These are phyloP conservation scores for Lepidopterella palustris DNA, from an alignment of 495 filamentous ascomycete species.

Conservation along the genomic window DNA sequence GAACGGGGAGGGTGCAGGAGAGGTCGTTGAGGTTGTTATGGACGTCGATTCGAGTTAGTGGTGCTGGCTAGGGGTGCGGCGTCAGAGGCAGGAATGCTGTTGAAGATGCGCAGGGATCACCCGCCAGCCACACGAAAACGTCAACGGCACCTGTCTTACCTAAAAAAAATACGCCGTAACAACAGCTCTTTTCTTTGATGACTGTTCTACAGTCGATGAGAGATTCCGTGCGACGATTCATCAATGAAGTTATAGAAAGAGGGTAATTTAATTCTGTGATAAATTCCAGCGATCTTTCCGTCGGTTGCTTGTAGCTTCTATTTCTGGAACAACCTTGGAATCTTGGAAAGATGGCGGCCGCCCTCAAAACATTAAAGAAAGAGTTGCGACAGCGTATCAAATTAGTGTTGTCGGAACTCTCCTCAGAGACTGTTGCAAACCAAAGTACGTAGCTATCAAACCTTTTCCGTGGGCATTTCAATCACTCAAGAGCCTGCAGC, in stretches of 20 bases:
- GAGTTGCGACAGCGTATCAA: constrained; percentile 66
- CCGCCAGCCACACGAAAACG: constrained; percentile 7
- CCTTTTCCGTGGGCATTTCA: background rate
- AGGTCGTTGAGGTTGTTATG: background rate
- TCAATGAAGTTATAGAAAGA: background rate
- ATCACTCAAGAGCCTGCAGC: constrained; percentile 42
- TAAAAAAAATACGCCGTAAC: no score
- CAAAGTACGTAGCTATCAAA: constrained; percentile 60
- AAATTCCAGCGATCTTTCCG: no score
- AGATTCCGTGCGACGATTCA: background rate
- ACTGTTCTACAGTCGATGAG: no score
- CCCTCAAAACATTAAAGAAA: constrained; percentile 60
- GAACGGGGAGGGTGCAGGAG: constrained; percentile 5
- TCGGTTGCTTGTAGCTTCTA: background rate
- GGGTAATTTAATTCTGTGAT: no score
- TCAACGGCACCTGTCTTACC: constrained; percentile 14
- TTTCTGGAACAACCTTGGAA: constrained; percentile 15
- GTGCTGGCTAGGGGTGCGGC: constrained; percentile 3
- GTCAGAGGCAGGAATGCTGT: constrained; percentile 14
- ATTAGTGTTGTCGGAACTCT: constrained; percentile 50
- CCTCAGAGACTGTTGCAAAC: constrained; percentile 48
- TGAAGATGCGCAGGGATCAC: constrained; percentile 9
- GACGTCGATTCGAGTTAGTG: constrained; percentile 2
- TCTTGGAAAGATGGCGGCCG: constrained; percentile 41
- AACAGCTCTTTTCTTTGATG: no score